phyloP scores from a whole-genome alignment of 305 asterid genomes.

The Fraxinus baroniana region DNA sequence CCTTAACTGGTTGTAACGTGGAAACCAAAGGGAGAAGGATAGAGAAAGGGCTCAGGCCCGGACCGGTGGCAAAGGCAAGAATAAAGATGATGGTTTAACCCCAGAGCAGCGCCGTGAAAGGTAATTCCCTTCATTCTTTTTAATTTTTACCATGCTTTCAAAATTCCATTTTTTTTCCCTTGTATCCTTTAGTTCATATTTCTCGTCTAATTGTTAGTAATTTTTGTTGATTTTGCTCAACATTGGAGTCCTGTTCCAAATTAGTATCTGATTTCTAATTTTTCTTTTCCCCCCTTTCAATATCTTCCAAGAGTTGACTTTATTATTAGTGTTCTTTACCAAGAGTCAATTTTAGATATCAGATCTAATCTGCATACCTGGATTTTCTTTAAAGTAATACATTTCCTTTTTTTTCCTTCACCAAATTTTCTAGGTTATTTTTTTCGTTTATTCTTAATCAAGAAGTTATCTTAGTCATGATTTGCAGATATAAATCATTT shows the following conservation, averaged over 20 bases:
- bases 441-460: neutral
- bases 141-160: neutral
- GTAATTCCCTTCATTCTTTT: slow-evolving; percentile 22
- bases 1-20: slow-evolving; percentile 70
- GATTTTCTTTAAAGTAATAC: neutral
- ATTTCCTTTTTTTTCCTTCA: neutral
- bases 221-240: neutral
- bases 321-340: neutral
- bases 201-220: neutral
- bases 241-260: neutral
- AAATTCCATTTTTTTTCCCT: neutral
- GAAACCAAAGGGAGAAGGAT: slow-evolving; percentile 80
- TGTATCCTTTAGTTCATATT: neutral
- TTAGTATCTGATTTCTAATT: neutral
- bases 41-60: slow-evolving; percentile 81
- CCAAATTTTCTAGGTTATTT: neutral
- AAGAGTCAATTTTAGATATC: neutral
- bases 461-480: neutral
- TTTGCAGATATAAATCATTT: neutral
- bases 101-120: slow-evolving; percentile 96
- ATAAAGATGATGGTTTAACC: slow-evolving; percentile 73
- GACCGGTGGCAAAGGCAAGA: slow-evolving; percentile 40
- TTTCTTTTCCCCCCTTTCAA: neutral
- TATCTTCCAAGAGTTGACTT: neutral
- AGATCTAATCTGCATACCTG: neutral